A percentile compares a stretch with the other conserved stretches of the same genome.
phyloP scores from a whole-genome alignment of 495 filamentous ascomycete genomes.

The Daldinia bambusicola region DNA sequence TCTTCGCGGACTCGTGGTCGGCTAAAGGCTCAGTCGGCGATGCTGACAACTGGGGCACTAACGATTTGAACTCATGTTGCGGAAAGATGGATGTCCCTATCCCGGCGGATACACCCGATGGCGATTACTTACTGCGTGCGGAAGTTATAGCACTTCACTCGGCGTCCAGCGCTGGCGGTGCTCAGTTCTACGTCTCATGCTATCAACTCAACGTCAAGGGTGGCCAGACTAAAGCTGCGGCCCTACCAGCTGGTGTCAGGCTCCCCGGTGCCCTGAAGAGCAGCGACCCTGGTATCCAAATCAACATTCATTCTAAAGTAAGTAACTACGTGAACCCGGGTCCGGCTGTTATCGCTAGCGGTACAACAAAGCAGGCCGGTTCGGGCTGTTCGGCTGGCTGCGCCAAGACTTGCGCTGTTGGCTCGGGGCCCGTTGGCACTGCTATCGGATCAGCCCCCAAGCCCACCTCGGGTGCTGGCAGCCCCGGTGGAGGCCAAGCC shows the following conservation, averaged over 20 bases:
- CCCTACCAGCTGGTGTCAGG: conserved; percentile 50
- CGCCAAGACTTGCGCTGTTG: conserved; percentile 46
- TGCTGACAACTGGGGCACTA: conserved; percentile 52
- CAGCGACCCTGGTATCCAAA: conserved; percentile 58
- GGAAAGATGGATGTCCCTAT: conserved; percentile 54
- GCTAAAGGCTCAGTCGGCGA: conserved; percentile 51
- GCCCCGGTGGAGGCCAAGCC: conserved; percentile 6
- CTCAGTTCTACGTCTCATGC: conserved; percentile 56
- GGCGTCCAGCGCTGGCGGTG: conserved; percentile 46
- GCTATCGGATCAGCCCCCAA: conserved; percentile 39
- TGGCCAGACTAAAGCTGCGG: conserved; percentile 17
- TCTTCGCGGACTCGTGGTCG: conserved; percentile 49
- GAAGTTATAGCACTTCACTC: conserved; percentile 59
- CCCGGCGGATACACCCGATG: conserved; percentile 51
- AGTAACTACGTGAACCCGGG: conserved; percentile 46
- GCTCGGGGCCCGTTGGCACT: conserved; percentile 42
- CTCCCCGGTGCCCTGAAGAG: conserved; percentile 54
- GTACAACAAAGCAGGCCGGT: conserved; percentile 45
- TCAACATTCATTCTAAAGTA: conserved; percentile 52
- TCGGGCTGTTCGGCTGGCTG: conserved; percentile 44
- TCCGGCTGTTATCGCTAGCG: conserved; percentile 41
- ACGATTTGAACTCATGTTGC: conserved; percentile 55
- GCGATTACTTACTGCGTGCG: conserved; percentile 56
- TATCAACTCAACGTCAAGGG: conserved; percentile 48
- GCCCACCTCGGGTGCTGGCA: conserved; percentile 27